Evolutionary conservation across 2,329 filamentous ascomycete genomes (phyloP).

Genomic region (Colletotrichum orbiculare): DNA sequence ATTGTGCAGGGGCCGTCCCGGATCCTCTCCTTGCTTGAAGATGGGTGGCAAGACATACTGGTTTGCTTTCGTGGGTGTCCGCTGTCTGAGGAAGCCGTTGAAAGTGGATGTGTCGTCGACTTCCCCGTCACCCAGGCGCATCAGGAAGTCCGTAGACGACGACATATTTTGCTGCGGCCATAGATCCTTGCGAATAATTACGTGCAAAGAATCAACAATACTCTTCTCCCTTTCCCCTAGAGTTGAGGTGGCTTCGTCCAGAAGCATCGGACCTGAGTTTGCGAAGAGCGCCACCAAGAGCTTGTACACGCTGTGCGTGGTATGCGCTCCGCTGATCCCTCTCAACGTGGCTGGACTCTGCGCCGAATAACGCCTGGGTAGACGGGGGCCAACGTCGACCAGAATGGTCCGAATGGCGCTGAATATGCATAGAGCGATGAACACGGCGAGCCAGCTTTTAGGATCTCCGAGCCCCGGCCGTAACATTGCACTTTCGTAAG

Average conservation of each 20-base stretch:
- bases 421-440: conserved; percentile 69
- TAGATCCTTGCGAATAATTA: conserved; percentile 57
- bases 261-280: conserved; percentile 54
- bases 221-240: conserved; percentile 58
- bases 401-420: conserved; percentile 65
- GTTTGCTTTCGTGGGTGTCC: conserved; percentile 38
- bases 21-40: conserved; percentile 46
- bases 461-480: conserved; percentile 51
- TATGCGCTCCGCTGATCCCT: conserved; percentile 33
- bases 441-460: conserved; percentile 62
- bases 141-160: conserved; percentile 62
- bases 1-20: conserved; percentile 51
- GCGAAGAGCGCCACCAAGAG: conserved; percentile 61
- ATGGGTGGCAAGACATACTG: conserved; percentile 47
- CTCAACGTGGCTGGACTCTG: conserved; percentile 25
- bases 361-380: conserved; percentile 36
- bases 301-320: conserved; percentile 63
- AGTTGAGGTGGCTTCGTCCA: conserved; percentile 55
- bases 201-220: conserved; percentile 55
- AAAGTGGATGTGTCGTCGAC: conserved; percentile 45
- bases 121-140: conserved; percentile 58
- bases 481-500: conserved; percentile 60
- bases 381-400: conserved; percentile 54
- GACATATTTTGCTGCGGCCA: conserved; percentile 60
- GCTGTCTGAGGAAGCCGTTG: conserved; percentile 34